Percentiles rank a stretch among this genome's conserved stretches.
Evolutionary conservation across 2,329 filamentous ascomycete species (phyloP).

Genomic region (Aspergillus proliferans): DNA sequence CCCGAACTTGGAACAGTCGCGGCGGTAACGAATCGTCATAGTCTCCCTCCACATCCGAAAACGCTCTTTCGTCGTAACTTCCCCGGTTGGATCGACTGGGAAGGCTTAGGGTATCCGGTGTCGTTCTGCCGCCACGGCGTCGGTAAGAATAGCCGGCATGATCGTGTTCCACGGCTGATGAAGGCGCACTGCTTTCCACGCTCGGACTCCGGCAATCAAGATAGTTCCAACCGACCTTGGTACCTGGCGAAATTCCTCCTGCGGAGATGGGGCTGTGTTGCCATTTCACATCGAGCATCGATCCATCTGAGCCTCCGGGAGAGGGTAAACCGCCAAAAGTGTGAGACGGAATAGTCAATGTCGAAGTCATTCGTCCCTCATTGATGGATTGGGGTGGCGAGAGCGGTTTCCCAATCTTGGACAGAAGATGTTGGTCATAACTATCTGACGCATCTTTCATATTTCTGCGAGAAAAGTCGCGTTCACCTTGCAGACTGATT

Average conservation of each 20-base stretch:
- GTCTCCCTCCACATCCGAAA: conserved; percentile 44
- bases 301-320: conserved; percentile 24
- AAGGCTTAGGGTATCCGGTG: conserved; percentile 44
- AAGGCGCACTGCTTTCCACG: conserved; percentile 36
- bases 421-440: conserved; percentile 57
- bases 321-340: conserved; percentile 26
- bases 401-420: conserved; percentile 56
- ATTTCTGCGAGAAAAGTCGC: conserved; percentile 52
- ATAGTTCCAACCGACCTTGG: conserved; percentile 37
- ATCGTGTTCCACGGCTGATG: conserved; percentile 36
- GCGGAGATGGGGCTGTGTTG: conserved; percentile 34
- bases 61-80: conserved; percentile 57
- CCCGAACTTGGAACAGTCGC: conserved; percentile 33
- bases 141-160: conserved; percentile 22
- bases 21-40: conserved; percentile 32
- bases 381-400: conserved; percentile 43
- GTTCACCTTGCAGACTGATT: conserved; percentile 53
- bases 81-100: conserved; percentile 51
- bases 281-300: conserved; percentile 33
- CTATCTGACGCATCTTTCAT: conserved; percentile 55
- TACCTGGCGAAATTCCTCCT: conserved; percentile 34
- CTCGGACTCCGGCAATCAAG: conserved; percentile 39
- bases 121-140: conserved; percentile 45
- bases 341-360: conserved; percentile 29
- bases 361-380: conserved; percentile 22